A percentile compares a stretch with the other conserved stretches of the same genome.
These are phyloP conservation scores for Pestalotiopsis sp. DNA, from an alignment of 2,329 filamentous ascomycete genomes.

Conservation along the genomic window DNA sequence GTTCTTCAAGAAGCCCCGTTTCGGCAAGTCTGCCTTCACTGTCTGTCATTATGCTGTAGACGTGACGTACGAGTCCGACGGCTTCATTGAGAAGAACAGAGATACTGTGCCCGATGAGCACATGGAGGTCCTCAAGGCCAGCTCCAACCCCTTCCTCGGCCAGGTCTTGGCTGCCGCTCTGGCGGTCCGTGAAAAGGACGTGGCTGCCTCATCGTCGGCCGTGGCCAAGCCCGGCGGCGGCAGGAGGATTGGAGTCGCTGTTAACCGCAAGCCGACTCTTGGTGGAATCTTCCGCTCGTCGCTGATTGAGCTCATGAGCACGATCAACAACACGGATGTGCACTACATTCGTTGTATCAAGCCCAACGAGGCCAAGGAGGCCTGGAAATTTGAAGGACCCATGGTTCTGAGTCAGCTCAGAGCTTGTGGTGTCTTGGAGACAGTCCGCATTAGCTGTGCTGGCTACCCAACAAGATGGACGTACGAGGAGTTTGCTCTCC, in stretches of 20 bases:
- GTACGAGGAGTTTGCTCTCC: slow-evolving; percentile 95
- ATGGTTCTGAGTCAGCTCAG: slow-evolving; percentile 98
- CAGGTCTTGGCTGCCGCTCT: slow-evolving; percentile 85
- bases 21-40: slow-evolving; percentile 96
- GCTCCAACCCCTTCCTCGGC: slow-evolving; percentile 82
- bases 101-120: slow-evolving; percentile 99
- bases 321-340: slow-evolving; percentile 96
- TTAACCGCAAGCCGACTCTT: slow-evolving; percentile 94
- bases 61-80: slow-evolving; percentile 97
- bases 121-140: slow-evolving; percentile 86
- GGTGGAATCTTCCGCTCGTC: slow-evolving; percentile 99
- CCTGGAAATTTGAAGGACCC: slow-evolving; percentile 97
- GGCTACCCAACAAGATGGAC: slow-evolving; percentile 98
- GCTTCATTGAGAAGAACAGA: slow-evolving; percentile 99
- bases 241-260: slow-evolving; percentile 86
- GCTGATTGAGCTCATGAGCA: slow-evolving; percentile 95
- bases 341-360: slow-evolving; percentile 99
- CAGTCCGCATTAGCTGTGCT: slow-evolving; percentile 94
- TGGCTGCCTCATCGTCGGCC: slow-evolving; percentile 63
- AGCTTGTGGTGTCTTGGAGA: slow-evolving; percentile 98
- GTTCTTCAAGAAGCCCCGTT: slow-evolving; percentile 98
- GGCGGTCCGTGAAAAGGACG: slow-evolving; percentile 87
- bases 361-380: slow-evolving; percentile 93
- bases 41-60: slow-evolving; percentile 98
- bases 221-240: slow-evolving; percentile 81